A percentile compares a stretch with the other conserved stretches of the same genome.
phyloP scores from a whole-genome alignment of 257 asterid genomes.

The Catharanthus roseus region DNA sequence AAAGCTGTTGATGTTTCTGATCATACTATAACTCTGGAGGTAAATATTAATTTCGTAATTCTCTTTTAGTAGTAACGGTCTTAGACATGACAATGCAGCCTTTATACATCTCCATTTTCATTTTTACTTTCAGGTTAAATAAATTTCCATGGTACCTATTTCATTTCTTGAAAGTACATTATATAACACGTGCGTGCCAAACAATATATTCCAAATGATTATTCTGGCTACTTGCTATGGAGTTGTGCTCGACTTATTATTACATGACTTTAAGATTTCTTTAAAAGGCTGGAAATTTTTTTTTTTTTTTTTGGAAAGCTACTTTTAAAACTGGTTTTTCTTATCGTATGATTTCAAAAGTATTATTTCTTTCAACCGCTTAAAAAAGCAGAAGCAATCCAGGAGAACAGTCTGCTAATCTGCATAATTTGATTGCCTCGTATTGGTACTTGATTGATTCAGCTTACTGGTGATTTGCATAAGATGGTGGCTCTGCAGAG shows the following conservation, averaged over 20 bases:
- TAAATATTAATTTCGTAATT: slow-evolving; percentile 10
- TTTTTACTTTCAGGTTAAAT: background rate
- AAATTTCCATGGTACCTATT: background rate
- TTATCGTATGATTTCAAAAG: too few species aligned
- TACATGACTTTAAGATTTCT: too few species aligned
- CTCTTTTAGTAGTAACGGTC: background rate
- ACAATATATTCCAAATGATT: background rate
- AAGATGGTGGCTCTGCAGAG: slow-evolving; percentile 97
- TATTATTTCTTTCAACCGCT: too few species aligned
- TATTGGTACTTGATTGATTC: slow-evolving; percentile 20
- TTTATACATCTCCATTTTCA: too few species aligned
- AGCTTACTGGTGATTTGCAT: slow-evolving; percentile 92
- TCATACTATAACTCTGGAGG: slow-evolving; percentile 98
- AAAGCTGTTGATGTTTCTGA: slow-evolving; percentile 97
- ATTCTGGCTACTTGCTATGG: background rate
- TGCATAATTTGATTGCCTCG: background rate
- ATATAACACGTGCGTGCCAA: background rate
- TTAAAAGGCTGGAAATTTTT: too few species aligned
- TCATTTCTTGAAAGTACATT: background rate
- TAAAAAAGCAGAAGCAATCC: too few species aligned
- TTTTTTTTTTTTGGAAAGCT: too few species aligned
- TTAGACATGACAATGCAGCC: background rate
- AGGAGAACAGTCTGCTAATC: too few species aligned
- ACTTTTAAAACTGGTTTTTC: too few species aligned
- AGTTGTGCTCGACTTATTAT: too few species aligned